These are phyloP conservation scores for Kluyveromyces starmeri DNA, from an alignment of 805 yeast genomes.

Conservation along the genomic window DNA sequence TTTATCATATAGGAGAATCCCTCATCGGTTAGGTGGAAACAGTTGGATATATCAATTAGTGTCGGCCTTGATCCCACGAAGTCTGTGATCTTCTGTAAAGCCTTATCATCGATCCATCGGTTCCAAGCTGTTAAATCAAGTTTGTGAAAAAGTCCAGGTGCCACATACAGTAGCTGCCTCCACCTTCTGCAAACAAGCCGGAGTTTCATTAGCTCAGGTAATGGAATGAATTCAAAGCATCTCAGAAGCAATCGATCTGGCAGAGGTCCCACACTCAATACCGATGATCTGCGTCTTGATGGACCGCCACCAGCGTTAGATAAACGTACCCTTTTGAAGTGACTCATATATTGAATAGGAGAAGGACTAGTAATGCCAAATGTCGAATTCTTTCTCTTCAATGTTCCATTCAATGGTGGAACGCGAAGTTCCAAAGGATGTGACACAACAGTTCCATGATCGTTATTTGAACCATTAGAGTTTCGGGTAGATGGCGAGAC, in stretches of 20 bases:
- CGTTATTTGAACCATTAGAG: background rate
- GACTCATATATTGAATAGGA: constrained; percentile 46
- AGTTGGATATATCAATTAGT: constrained; percentile 54
- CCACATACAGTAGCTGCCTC: constrained; percentile 54
- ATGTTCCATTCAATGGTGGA: constrained; percentile 36
- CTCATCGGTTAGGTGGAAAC: constrained; percentile 69
- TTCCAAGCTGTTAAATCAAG: constrained; percentile 58
- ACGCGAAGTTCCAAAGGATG: constrained; percentile 17
- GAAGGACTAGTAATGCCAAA: constrained; percentile 14
- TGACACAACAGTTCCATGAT: background rate
- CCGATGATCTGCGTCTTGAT: constrained; percentile 45
- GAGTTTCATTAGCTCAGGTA: constrained; percentile 53
- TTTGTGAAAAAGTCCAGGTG: constrained; percentile 41
- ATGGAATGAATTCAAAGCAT: constrained; percentile 43
- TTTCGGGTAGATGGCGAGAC: background rate
- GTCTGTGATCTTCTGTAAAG: constrained; percentile 49
- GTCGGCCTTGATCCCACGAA: constrained; percentile 65
- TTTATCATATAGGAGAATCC: constrained; percentile 65
- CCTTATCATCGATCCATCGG: constrained; percentile 48
- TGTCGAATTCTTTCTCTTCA: constrained; percentile 29
- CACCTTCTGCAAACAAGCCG: constrained; percentile 55
- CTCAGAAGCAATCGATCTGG: constrained; percentile 51
- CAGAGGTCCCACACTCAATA: constrained; percentile 46
- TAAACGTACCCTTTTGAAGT: constrained; percentile 44
- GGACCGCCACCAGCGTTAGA: constrained; percentile 34